Conservation (phyloP, 768 basidiomycete species). For the Trametes meyenii region DNA sequence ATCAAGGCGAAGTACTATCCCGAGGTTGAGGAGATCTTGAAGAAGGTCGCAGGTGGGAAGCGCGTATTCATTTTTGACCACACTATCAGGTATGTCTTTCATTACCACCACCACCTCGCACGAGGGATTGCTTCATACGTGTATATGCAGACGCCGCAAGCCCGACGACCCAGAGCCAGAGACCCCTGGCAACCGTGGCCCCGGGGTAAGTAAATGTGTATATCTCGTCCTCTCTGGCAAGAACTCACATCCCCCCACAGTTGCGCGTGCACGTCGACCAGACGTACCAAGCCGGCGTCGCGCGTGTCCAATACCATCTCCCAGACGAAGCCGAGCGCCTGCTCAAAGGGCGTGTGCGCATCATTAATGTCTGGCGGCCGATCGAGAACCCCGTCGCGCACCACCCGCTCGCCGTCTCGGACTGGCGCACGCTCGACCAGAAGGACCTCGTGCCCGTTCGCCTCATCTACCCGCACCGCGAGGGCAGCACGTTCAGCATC, state of each 20-base stretch:
- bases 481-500: conserved; percentile 39
- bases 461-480: conserved; percentile 37
- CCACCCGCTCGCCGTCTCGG: conserved; percentile 42
- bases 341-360: conserved; percentile 42
- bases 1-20: conserved; percentile 42
- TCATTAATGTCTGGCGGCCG: conserved; percentile 50
- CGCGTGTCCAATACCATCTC: conserved; percentile 41
- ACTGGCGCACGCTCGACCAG: conserved; percentile 41
- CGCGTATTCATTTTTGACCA: conserved; percentile 47
- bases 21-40: conserved; percentile 45
- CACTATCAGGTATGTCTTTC: conserved; percentile 36
- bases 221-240: background rate
- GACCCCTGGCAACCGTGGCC: background rate
- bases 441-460: conserved; percentile 40
- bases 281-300: conserved; percentile 38
- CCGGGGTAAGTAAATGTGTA: background rate
- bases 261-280: conserved; percentile 47
- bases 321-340: conserved; percentile 44
- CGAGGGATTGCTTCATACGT: background rate
- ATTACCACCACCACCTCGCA: background rate
- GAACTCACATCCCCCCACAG: conserved; percentile 21
- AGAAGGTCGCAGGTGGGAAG: conserved; percentile 42
- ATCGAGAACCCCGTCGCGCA: conserved; percentile 41
- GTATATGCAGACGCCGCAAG: conserved; percentile 9
- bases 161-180: background rate